Base-by-base conservation (phyloP, 495 filamentous ascomycete genomes). In the Lentithecium fluviatile region DNA sequence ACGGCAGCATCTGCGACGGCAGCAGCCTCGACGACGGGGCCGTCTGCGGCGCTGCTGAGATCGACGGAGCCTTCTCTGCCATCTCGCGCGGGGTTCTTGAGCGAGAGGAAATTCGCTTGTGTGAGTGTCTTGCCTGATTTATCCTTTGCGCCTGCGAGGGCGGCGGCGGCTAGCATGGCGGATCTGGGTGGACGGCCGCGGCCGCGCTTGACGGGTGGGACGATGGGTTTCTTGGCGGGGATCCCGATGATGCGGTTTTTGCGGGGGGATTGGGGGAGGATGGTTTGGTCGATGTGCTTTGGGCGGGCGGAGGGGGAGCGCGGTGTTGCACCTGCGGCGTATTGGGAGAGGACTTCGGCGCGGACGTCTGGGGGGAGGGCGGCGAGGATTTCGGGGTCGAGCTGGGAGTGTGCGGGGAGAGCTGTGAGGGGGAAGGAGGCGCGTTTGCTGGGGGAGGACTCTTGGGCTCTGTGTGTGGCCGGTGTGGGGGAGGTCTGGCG, bases 351-450 rank as follows among this genome's bases (percentile, higher is more conserved):
- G 8, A 95, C 77, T 69, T 96, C 91, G 19, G 85, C 83, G 57
- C 90, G 86, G 63, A 97, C 82, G 58, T 94, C 90, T 43, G 87
- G 85, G 0, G 91, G 91, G 6, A 97, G 77, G 1, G 88, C 88
- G 32, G 85, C 80, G 55, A 96, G 83, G 12, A 70, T 75, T 12
- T 67, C 66, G 0, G 68, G 68, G 40, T 75, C 72, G 13, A 76
- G 69, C 58, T 76, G 74, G 6, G 74, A 76, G 21, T 67, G 62
- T 3, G 65, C 68, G 0, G 73, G 73, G 11, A 74, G 64, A 6
- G 65, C 57, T 36, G 62, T 64, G 2, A 69, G 26, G 24, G 71
- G 29, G 20, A 71, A 66, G 2, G 66, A 43, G 13, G 32, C 21
- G 48, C 5, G n/a, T 26, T 42, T 11, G 34, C 48, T 21, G 38